Evolutionary conservation across 1,284 basidiomycete species (phyloP).

Genomic region (Pseudozyma flocculosa): DNA sequence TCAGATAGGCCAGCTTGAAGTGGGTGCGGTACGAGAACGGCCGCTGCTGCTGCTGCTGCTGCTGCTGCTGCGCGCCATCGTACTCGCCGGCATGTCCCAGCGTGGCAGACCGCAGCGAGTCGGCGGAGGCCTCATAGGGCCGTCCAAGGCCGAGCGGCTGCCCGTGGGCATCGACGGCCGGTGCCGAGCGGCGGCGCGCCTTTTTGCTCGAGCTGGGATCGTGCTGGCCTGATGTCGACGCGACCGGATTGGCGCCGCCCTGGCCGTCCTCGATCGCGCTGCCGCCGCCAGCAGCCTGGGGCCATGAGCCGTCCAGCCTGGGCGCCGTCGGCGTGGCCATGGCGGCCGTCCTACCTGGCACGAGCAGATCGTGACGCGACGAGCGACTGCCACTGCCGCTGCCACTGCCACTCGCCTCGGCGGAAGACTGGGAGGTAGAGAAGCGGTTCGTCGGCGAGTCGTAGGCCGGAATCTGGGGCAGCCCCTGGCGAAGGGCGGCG

Average conservation of each 20-base stretch:
- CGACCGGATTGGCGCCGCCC: too few species aligned
- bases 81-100: neutral
- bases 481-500: slow-evolving; percentile 16
- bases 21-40: slow-evolving; percentile 68
- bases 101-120: slow-evolving; percentile 13
- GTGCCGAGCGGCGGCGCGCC: slow-evolving; percentile 8
- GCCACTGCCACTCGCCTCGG: slow-evolving; percentile 1
- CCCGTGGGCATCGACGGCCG: slow-evolving; percentile 3
- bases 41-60: too few species aligned
- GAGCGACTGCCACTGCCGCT: slow-evolving; percentile 16
- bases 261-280: too few species aligned
- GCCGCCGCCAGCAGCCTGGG: too few species aligned
- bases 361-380: neutral
- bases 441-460: slow-evolving; percentile 33
- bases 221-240: too few species aligned
- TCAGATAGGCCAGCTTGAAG: slow-evolving; percentile 76
- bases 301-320: neutral
- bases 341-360: neutral
- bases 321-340: too few species aligned
- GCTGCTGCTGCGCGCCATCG: too few species aligned
- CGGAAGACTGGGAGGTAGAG: slow-evolving; percentile 8
- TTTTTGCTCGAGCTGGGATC: neutral
- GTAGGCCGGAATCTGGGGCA: slow-evolving; percentile 22
- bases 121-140: neutral
- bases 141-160: slow-evolving; percentile 7